A percentile compares a stretch with the other conserved stretches of the same genome.
Conservation (phyloP, 2,329 filamentous ascomycete genomes). For the Fusarium camptoceras region DNA sequence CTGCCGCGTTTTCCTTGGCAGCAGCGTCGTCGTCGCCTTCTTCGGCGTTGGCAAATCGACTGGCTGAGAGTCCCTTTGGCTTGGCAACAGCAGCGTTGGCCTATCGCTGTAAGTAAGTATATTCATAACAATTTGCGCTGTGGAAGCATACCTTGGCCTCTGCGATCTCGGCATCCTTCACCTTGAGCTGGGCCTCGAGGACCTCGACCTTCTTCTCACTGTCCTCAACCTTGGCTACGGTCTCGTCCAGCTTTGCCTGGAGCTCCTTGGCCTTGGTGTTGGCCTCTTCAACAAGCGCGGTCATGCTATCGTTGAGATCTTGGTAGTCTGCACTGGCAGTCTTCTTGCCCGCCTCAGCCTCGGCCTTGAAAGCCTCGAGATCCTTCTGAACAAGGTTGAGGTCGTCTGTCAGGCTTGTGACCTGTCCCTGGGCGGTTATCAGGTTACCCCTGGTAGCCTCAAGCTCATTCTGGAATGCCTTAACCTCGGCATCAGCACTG, state of each 20-base stretch:
- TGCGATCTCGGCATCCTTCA: constrained; percentile 72
- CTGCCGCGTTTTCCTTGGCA: constrained; percentile 55
- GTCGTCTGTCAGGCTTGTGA: constrained; percentile 53
- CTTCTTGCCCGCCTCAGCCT: constrained; percentile 64
- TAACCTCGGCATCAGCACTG: constrained; percentile 48
- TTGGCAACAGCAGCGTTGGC: constrained; percentile 58
- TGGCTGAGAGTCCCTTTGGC: constrained; percentile 65
- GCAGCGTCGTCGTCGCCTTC: constrained; percentile 52
- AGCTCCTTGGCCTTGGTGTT: constrained; percentile 64
- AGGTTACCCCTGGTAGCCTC: constrained; percentile 52
- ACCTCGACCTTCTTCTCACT: constrained; percentile 61
- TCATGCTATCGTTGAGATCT: constrained; percentile 73
- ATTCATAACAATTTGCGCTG: no score
- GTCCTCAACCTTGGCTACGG: constrained; percentile 59
- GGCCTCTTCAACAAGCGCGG: constrained; percentile 69
- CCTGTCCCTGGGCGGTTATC: constrained; percentile 51
- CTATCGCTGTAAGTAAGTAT: constrained; percentile 47
- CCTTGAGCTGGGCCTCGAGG: constrained; percentile 67
- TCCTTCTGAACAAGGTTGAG: constrained; percentile 64
- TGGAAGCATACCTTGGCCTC: constrained; percentile 65
- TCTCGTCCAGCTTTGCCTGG: constrained; percentile 62
- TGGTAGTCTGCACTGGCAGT: constrained; percentile 70
- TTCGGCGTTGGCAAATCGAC: constrained; percentile 62
- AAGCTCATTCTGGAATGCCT: constrained; percentile 53
- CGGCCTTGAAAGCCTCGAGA: constrained; percentile 63